Base-by-base conservation (phyloP, 202 grass and related monocot genomes). In the Cymbopogon flexuosus region DNA sequence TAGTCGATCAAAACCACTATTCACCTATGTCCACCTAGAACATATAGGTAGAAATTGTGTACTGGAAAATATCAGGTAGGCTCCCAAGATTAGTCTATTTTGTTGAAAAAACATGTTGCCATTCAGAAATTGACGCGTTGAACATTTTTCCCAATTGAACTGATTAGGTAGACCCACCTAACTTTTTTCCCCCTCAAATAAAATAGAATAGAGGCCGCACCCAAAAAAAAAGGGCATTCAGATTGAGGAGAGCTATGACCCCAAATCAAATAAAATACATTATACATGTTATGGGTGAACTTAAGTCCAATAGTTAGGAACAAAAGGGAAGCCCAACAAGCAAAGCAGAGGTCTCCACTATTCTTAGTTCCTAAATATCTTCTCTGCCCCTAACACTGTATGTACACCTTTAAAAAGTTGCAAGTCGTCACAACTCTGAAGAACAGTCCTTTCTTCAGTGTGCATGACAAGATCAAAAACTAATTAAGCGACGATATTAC, bases 391-490 rank as follows among this genome's bases (percentile, higher is more conserved):
- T 81, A 76, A 58, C 56, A 77, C 57, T 47, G 42, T 81, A 89
- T 81, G 66, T 89, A 81, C 87, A 85, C 11, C 82, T 73, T 89
- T 72, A 51, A 75, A 70, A 62, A 41, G 82, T 65, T 81, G 35
- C 64, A 71, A 59, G n/a, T 80, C 49, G 16, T 52, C 35, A 21
- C 72, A 89, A 72, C 77, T 70, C 45, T 31, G 58, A 77, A 79
- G 77, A 85, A 81, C 42, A 67, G 39, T 67, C 45, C 63, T 43
- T 35, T 69, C 33, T 81, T 67, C 23, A 21, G 36, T 84, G 77
- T 70, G 81, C 81, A 79, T 69, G 67, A 62, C 11, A 16, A 43
- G 16, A 45, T 58, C 34, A 66, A 73, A 66, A 73, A 33, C 16
- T 71, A 54, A 40, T 21, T 19, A 56, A 56, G 46, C 15, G 0